Conservation (phyloP, 441 rosid species). For the Capsella rubella region DNA sequence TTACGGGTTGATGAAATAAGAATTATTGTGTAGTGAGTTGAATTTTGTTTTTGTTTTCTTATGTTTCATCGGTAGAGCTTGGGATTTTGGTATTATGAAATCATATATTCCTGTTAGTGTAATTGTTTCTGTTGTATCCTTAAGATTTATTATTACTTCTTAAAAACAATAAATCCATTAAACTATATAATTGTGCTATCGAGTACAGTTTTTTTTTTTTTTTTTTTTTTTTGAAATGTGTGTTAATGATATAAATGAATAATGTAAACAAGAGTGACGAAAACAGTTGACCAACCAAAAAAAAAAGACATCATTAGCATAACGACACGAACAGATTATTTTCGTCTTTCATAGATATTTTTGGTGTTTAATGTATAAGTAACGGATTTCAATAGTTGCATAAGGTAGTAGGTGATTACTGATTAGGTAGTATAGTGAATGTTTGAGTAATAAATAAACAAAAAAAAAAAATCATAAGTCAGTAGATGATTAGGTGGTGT, state of each 20-base stretch:
- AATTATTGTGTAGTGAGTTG: conserved; percentile 30
- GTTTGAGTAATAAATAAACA: background rate
- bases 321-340: background rate
- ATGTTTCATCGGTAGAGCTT: conserved; percentile 1
- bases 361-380: too few species aligned
- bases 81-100: conserved; percentile 17
- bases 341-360: background rate
- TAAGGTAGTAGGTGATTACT: background rate
- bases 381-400: background rate
- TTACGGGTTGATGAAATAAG: conserved; percentile 18
- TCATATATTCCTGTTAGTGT: background rate
- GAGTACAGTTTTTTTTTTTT: too few species aligned
- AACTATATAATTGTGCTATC: too few species aligned
- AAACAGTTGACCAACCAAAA: too few species aligned
- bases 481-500: background rate
- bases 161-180: too few species aligned
- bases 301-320: background rate
- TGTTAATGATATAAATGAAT: too few species aligned
- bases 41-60: background rate
- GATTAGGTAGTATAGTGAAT: background rate
- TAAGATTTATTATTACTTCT: background rate
- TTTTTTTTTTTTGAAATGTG: too few species aligned
- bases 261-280: too few species aligned
- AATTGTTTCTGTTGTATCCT: conserved; percentile 5
- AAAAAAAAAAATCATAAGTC: background rate